Conservation (phyloP, 805 yeast genomes). For the Kuraishia hungarica region DNA sequence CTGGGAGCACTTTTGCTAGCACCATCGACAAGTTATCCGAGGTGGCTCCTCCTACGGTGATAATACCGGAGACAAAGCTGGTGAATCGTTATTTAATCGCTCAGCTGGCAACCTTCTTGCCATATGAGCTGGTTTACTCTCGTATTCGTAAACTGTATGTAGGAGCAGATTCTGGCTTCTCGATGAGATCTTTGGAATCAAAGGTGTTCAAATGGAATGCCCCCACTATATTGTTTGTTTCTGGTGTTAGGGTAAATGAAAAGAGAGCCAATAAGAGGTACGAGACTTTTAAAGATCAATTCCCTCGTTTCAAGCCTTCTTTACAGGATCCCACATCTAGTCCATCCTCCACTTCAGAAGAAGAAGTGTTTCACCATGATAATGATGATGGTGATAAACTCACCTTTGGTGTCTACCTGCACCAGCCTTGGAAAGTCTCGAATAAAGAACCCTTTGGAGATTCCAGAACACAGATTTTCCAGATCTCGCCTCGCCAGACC, state of each 20-base stretch:
- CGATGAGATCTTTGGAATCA: slow-evolving; percentile 79
- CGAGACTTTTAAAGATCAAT: slow-evolving; percentile 40
- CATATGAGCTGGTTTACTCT: slow-evolving; percentile 31
- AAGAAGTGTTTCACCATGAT: slow-evolving; percentile 1
- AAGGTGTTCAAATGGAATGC: slow-evolving; percentile 87
- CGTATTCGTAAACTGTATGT: slow-evolving; percentile 54
- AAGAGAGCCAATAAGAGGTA: slow-evolving; percentile 38
- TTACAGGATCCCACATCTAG: slow-evolving; percentile 3
- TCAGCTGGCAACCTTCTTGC: slow-evolving; percentile 27
- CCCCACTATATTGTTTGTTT: slow-evolving; percentile 64
- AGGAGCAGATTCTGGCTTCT: slow-evolving; percentile 76
- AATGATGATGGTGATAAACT: slow-evolving; percentile 31
- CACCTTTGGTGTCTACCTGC: slow-evolving; percentile 56
- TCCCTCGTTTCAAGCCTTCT: slow-evolving; percentile 27
- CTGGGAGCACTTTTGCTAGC: too few relatives aligned
- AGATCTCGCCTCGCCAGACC: slow-evolving; percentile 59
- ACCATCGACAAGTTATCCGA: not conserved
- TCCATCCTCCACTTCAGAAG: not conserved
- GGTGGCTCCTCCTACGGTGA: not conserved
- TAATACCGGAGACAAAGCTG: slow-evolving; percentile 22
- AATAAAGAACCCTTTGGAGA: slow-evolving; percentile 71
- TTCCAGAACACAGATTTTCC: slow-evolving; percentile 45
- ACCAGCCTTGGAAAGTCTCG: slow-evolving; percentile 71
- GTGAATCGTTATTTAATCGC: slow-evolving; percentile 29
- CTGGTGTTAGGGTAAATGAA: slow-evolving; percentile 46